A percentile compares a stretch with the other conserved stretches of the same genome.
Conservation (phyloP, 306 rosid genomes). For the Medicago truncatula region MtrunA17r5.0-ANR NC_053043.1:41647001-41647500, state of each 20-base stretch:
- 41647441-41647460: slow-evolving; percentile 73
- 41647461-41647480: slow-evolving; percentile 78
- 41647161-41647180: slow-evolving; percentile 58
- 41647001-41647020: neutral
- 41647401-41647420: slow-evolving; percentile 46
- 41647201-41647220: slow-evolving; percentile 39
- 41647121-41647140: slow-evolving; percentile 37
- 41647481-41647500: slow-evolving; percentile 87
- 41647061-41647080: neutral
- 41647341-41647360: slow-evolving; percentile 61
- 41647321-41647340: slow-evolving; percentile 84
- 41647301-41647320: slow-evolving; percentile 38
- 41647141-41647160: slow-evolving; percentile 37
- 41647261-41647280: neutral
- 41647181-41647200: slow-evolving; percentile 67
- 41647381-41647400: slow-evolving; percentile 61
- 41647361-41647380: slow-evolving; percentile 60
- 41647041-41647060: neutral
- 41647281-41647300: neutral
- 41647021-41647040: neutral
- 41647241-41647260: slow-evolving; percentile 34
- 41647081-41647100: neutral
- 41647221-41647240: slow-evolving; percentile 48
- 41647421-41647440: slow-evolving; percentile 81
- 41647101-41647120: neutral